Percentiles rank a stretch among this genome's conserved stretches.
Evolutionary conservation across 805 yeast genomes (phyloP).

Genomic region (Henningerozyma blattae): DNA sequence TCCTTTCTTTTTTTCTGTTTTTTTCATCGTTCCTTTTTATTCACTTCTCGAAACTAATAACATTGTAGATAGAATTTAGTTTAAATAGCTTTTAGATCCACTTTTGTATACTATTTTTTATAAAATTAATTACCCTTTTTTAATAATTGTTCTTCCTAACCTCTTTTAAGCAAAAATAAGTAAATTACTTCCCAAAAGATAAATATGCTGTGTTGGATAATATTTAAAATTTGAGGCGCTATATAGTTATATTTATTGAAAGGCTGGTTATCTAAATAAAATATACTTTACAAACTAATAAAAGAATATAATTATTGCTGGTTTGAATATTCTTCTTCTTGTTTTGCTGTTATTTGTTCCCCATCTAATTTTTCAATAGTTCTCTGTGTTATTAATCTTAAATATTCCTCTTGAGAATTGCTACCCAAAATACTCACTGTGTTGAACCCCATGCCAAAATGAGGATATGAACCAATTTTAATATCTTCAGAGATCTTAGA

Average conservation of each 20-base stretch:
- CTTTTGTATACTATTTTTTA: background rate
- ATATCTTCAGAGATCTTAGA: conserved; percentile 25
- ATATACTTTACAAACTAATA: too few relatives aligned
- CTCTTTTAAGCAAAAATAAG: too few relatives aligned
- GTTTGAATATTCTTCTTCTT: conserved; percentile 35
- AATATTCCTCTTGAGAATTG: conserved; percentile 22
- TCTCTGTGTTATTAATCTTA: conserved; percentile 35
- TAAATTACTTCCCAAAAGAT: too few relatives aligned
- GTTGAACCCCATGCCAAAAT: conserved; percentile 45
- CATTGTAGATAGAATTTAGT: too few relatives aligned
- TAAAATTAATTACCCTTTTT: background rate
- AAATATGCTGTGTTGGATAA: background rate
- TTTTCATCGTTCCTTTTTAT: background rate
- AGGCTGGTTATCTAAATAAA: background rate
- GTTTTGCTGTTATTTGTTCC: conserved; percentile 39
- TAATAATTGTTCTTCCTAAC: background rate
- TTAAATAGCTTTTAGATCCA: background rate
- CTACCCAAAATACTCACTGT: conserved; percentile 70
- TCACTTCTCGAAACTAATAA: background rate
- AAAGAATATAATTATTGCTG: conserved; percentile 3
- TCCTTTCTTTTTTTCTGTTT: background rate
- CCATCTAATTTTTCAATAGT: conserved; percentile 42
- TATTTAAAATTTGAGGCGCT: background rate
- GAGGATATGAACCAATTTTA: conserved; percentile 82
- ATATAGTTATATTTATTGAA: background rate